Evolutionary conservation across 2,329 filamentous ascomycete species (phyloP), one percentile per base, ranked within the genome.

Genomic region (Diaporthe citrichinensis): DNA sequence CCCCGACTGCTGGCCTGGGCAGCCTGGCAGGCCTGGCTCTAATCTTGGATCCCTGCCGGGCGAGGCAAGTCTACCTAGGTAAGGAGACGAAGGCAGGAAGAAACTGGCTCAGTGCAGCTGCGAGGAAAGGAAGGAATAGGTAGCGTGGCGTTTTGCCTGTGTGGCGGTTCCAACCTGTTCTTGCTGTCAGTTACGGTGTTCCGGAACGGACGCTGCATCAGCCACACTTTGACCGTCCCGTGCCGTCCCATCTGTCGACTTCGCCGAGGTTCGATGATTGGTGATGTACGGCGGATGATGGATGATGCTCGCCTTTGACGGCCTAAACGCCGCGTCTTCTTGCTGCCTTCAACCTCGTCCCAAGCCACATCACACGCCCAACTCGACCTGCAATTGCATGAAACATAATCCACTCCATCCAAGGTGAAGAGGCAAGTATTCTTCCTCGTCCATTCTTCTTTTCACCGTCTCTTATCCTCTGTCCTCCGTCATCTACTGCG

Each of bases 181-280:
- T 46, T 17, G 5, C 44, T 23, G 44, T 2, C 8, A 7, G 44
- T 46, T 23, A 5, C 39, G 17, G 23, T 39, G 36, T n/a, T 51
- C 31, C 59, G 59, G 59, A 49, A 46, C 62, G 62, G 62, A 39
- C 57, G 51, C 2, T 25, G n/a, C n/a, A n/a, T 28, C 67, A 72
- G 69, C 74, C 68, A 75, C 68, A 73, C 25, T 34, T 41, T 67
- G 61, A 23, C 74, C 49, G 73, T 68, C 9, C 68, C 51, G 53
- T 72, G n/a, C 72, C 41, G 61, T 36, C 25, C 15, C 34, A 53
- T 67, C 72, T 68, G 15, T 68, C 59, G 25, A 41, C 25, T 76
- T 76, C 75, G 75, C 61, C 75, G 61, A 72, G 75, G 36, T 76
- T 76, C 75, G 61, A 75, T 62, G 58, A 39, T 36, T 61, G 51